Percentiles rank a stretch among this genome's conserved stretches.
Evolutionary conservation across 202 grass and related monocot genomes (phyloP).

Genomic region (Alloteropsis angusta): DNA sequence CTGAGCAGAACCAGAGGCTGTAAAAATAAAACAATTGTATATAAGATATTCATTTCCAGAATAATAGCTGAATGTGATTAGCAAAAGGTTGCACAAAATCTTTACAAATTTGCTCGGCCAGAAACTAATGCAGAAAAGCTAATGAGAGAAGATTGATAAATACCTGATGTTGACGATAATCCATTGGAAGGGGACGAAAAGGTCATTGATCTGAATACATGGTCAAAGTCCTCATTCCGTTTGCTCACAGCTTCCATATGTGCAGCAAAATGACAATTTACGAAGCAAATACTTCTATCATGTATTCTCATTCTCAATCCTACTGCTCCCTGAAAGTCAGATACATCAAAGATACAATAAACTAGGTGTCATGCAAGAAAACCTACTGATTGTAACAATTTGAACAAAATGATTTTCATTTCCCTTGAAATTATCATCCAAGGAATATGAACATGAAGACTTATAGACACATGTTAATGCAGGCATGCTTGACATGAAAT

Average conservation of each 20-base stretch:
- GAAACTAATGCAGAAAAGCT: conserved; percentile 18
- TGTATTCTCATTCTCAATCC: conserved; percentile 87
- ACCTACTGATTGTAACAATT: neutral
- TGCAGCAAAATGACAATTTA: conserved; percentile 97
- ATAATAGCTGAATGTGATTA: conserved; percentile 13
- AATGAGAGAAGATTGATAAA: conserved; percentile 7
- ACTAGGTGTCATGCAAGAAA: neutral
- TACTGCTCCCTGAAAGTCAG: conserved; percentile 61
- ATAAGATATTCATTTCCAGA: conserved; percentile 17
- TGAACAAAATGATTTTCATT: neutral
- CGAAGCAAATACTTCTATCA: conserved; percentile 62
- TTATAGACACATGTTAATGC: neutral
- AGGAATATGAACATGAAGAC: neutral
- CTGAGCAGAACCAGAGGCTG: conserved; percentile 58
- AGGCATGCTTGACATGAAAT: neutral
- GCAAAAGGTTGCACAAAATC: conserved; percentile 2
- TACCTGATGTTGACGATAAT: conserved; percentile 42
- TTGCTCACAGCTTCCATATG: conserved; percentile 84
- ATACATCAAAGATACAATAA: conserved; percentile 19
- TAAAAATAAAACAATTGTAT: conserved; percentile 23
- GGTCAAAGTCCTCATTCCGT: conserved; percentile 85
- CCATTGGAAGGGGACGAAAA: conserved; percentile 46
- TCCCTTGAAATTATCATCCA: neutral
- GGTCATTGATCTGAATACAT: conserved; percentile 75
- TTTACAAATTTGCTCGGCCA: conserved; percentile 8